Percentiles rank a stretch among this genome's conserved stretches.
These are phyloP conservation scores for Sphagnum fallax DNA, from an alignment of 228 moss, liverwort and hornwort species.

Conservation along the genomic window DNA sequence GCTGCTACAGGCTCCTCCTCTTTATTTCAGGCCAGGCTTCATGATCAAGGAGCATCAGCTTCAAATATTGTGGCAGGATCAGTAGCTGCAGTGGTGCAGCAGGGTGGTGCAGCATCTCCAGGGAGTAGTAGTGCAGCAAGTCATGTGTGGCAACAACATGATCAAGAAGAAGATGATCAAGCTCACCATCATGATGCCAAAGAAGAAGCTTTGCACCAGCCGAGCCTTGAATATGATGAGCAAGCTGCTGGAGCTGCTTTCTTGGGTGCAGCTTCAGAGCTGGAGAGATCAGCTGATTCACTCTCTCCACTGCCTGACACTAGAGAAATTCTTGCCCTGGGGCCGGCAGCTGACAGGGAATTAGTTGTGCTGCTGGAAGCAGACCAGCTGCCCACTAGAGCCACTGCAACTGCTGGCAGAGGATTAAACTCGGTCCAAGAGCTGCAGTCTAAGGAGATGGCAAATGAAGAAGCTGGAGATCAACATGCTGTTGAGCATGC, in stretches of 20 bases:
- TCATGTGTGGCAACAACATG: neutral
- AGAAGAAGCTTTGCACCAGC: neutral
- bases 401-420: neutral
- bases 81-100: no score
- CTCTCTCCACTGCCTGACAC: neutral
- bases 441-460: neutral
- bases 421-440: neutral
- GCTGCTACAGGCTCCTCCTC: neutral
- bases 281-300: neutral
- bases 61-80: no score
- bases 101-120: neutral
- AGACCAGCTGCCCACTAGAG: neutral
- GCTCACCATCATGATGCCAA: no score
- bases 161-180: neutral
- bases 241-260: neutral
- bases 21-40: neutral
- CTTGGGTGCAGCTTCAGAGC: conserved; percentile 1
- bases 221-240: conserved; percentile 2
- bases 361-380: conserved; percentile 2
- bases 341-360: neutral
- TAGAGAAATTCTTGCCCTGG: neutral
- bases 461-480: neutral
- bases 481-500: neutral
- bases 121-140: neutral
- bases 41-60: no score